Percentiles rank a stretch among this genome's conserved stretches.
Evolutionary conservation across 1,284 basidiomycete species (phyloP).

Genomic region (Malassezia pachydermatis): DNA sequence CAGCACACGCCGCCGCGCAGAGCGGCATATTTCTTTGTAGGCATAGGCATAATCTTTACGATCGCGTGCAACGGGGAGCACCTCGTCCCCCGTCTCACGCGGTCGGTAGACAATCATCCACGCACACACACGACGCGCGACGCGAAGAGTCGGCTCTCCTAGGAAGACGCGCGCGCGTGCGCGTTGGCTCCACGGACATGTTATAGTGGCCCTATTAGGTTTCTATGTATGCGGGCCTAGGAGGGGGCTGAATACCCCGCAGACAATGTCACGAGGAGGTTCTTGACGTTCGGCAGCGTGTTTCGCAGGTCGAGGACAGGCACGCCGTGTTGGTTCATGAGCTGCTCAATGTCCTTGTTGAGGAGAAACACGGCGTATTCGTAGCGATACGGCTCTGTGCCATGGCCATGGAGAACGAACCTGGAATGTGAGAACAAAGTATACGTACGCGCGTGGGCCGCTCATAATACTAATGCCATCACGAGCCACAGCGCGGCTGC

Average conservation of each 20-base stretch:
- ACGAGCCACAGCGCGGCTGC: constrained; percentile 35
- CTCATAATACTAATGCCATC: constrained; percentile 44
- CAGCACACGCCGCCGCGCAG: constrained; percentile 17
- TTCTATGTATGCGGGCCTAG: too few relatives aligned
- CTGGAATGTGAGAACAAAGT: background rate
- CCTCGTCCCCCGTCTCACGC: constrained; percentile 21
- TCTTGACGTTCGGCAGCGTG: constrained; percentile 91
- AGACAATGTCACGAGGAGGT: constrained; percentile 68
- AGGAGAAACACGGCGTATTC: constrained; percentile 94
- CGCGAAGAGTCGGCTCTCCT: background rate
- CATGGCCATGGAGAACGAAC: constrained; percentile 74
- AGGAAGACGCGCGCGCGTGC: too few relatives aligned
- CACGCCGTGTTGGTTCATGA: constrained; percentile 36
- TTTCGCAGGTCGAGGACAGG: constrained; percentile 83
- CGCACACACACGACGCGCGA: background rate
- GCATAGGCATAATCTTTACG: constrained; percentile 32
- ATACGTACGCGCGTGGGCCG: constrained; percentile 29
- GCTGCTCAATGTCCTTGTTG: constrained; percentile 84
- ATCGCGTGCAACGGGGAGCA: constrained; percentile 4
- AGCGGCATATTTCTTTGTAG: constrained; percentile 28
- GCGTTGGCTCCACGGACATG: too few relatives aligned
- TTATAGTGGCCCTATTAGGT: too few relatives aligned
- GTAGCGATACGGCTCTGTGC: constrained; percentile 89
- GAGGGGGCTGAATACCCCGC: too few relatives aligned
- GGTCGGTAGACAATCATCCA: constrained; percentile 24